A percentile compares a stretch with the other conserved stretches of the same genome.
phyloP scores from a whole-genome alignment of 495 filamentous ascomycete genomes.

The Aspergillus homomorphus region DNA sequence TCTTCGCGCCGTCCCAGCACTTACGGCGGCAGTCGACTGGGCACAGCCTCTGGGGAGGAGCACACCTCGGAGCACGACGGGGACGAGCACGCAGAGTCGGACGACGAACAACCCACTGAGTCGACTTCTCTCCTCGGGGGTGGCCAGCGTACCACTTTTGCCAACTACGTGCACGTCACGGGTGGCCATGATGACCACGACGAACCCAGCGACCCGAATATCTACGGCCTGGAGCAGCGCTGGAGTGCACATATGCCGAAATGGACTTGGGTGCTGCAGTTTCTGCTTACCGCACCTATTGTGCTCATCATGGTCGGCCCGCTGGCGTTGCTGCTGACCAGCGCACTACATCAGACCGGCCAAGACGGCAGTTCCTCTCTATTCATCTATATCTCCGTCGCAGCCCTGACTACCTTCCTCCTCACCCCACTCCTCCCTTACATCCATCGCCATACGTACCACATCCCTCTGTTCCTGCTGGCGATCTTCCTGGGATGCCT shows the following conservation, averaged over 20 bases:
- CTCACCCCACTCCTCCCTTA: conserved; percentile 80
- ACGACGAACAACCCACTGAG: conserved; percentile 64
- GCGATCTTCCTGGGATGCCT: conserved; percentile 71
- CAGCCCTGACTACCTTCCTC: conserved; percentile 63
- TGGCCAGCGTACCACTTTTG: conserved; percentile 66
- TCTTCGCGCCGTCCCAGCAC: conserved; percentile 41
- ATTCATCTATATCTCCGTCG: conserved; percentile 66
- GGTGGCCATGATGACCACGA: conserved; percentile 30
- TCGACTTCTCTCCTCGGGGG: conserved; percentile 73
- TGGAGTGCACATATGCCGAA: conserved; percentile 78
- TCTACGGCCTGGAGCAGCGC: conserved; percentile 76
- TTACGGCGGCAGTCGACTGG: conserved; percentile 40
- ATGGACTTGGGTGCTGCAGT: conserved; percentile 85
- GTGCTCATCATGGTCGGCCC: conserved; percentile 71
- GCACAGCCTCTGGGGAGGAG: conserved; percentile 34
- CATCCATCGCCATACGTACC: conserved; percentile 79
- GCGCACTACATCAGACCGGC: conserved; percentile 74
- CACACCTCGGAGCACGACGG: conserved; percentile 41
- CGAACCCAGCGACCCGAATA: conserved; percentile 37
- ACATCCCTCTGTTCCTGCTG: conserved; percentile 74
- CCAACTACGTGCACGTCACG: conserved; percentile 55
- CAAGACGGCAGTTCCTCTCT: conserved; percentile 68
- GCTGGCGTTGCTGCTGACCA: conserved; percentile 67
- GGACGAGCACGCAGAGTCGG: conserved; percentile 33
- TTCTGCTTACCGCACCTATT: conserved; percentile 75